Percentiles rank a stretch among this genome's conserved stretches.
Conservation (phyloP, 441 rosid species). For the Pelargonium citronellum region DNA sequence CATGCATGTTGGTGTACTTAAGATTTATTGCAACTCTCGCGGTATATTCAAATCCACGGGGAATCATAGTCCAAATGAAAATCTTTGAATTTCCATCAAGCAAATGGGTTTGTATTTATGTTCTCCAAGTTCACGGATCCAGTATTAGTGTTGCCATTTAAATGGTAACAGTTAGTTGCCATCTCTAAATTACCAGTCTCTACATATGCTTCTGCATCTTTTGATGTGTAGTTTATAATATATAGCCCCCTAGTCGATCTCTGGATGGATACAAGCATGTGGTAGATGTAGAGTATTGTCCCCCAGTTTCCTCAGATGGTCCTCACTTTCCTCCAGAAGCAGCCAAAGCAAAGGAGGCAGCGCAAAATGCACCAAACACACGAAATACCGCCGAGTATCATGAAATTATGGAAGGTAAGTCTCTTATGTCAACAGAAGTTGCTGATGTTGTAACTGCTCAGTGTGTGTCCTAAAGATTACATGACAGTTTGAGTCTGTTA, state of each 20-base stretch:
- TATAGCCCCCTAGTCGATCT: constrained; percentile 71
- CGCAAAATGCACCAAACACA: constrained; percentile 58
- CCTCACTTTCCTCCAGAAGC: constrained; percentile 83
- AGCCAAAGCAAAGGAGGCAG: constrained; percentile 80
- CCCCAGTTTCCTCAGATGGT: constrained; percentile 70
- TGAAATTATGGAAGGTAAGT: constrained; percentile 77
- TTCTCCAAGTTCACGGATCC: no score
- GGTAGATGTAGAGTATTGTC: constrained; percentile 82
- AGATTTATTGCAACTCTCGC: no score
- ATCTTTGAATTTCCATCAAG: no score
- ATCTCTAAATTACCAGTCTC: not conserved
- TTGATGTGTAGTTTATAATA: not conserved
- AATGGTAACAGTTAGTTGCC: no score
- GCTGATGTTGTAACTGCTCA: not conserved
- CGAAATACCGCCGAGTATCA: constrained; percentile 64
- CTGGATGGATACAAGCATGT: constrained; percentile 93
- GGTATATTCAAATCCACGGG: no score
- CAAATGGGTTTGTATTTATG: no score
- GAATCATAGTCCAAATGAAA: no score
- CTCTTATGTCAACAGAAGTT: not conserved
- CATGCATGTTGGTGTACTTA: no score
- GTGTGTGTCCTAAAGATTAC: not conserved
- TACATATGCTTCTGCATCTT: constrained; percentile 1
- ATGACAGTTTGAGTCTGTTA: constrained; percentile 18
- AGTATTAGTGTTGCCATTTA: no score